Evolutionary conservation across 2,329 filamentous ascomycete species (phyloP).

Genomic region (Nothophaeocryptopus gaeumannii): DNA sequence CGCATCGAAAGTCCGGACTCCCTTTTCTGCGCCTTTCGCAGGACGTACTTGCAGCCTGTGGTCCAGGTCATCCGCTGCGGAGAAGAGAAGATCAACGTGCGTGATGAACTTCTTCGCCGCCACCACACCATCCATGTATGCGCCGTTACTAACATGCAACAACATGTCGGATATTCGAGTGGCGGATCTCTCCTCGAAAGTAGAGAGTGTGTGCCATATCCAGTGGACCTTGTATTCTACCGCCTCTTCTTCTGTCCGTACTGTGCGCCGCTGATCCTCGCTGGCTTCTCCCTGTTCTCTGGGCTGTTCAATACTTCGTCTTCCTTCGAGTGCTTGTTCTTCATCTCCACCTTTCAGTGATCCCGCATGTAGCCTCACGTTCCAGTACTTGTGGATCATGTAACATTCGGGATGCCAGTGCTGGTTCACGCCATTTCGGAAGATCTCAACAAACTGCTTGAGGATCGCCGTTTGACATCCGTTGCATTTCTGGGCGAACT

Average conservation of each 20-base stretch:
- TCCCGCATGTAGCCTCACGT: slow-evolving; percentile 69
- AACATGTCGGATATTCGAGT: slow-evolving; percentile 99
- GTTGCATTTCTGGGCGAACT: slow-evolving; percentile 93
- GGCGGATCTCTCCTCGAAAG: slow-evolving; percentile 95
- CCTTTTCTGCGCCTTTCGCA: slow-evolving; percentile 23
- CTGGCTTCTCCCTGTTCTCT: slow-evolving; percentile 55
- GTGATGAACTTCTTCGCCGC: slow-evolving; percentile 95
- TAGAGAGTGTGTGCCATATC: slow-evolving; percentile 96
- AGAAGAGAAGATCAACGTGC: slow-evolving; percentile 91
- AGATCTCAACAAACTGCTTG: slow-evolving; percentile 99
- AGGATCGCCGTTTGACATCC: slow-evolving; percentile 95
- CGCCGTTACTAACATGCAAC: slow-evolving; percentile 94
- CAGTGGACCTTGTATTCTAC: slow-evolving; percentile 98
- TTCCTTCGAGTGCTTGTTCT: slow-evolving; percentile 24
- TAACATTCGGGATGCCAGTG: slow-evolving; percentile 99
- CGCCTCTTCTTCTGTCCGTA: slow-evolving; percentile 81
- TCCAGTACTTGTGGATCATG: slow-evolving; percentile 99
- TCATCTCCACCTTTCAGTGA: slow-evolving; percentile 40
- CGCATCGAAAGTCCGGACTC: slow-evolving; percentile 33
- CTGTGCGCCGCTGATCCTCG: slow-evolving; percentile 67
- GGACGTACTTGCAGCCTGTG: slow-evolving; percentile 61
- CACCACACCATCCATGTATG: slow-evolving; percentile 90
- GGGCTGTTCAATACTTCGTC: slow-evolving; percentile 32
- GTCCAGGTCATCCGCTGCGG: slow-evolving; percentile 82
- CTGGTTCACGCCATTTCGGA: slow-evolving; percentile 94